phyloP scores from a whole-genome alignment of 495 filamentous ascomycete genomes.

The Tuber magnatum region DNA sequence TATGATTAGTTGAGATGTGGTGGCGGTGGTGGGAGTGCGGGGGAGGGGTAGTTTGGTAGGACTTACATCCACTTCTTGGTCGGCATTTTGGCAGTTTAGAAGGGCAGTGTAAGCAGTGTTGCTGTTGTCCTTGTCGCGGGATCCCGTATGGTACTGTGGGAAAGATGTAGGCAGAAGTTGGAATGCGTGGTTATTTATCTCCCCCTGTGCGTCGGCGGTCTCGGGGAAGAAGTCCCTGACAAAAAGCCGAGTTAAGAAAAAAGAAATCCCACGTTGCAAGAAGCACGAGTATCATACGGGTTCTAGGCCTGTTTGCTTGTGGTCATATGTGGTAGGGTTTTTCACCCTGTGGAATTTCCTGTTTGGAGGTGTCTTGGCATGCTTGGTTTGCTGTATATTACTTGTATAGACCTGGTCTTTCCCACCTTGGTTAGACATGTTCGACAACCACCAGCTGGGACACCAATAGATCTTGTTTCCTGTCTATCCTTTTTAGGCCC shows the following conservation, averaged over 20 bases:
- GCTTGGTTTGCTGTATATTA: too few relatives aligned
- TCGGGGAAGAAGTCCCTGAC: conserved; percentile 22
- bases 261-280: too few relatives aligned
- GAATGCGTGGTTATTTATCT: conserved; percentile 6
- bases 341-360: too few relatives aligned
- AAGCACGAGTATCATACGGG: too few relatives aligned
- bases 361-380: too few relatives aligned
- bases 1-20: conserved; percentile 16
- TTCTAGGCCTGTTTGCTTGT: too few relatives aligned
- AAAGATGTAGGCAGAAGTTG: conserved; percentile 10
- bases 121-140: neutral
- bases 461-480: too few relatives aligned
- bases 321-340: too few relatives aligned
- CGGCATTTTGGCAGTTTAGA: conserved; percentile 38
- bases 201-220: neutral
- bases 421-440: too few relatives aligned
- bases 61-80: conserved; percentile 80
- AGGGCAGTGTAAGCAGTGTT: neutral
- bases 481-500: too few relatives aligned
- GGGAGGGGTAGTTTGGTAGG: neutral
- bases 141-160: neutral
- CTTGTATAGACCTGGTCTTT: too few relatives aligned
- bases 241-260: conserved; percentile 17
- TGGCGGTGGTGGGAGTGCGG: conserved; percentile 15
- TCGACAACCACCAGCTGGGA: too few relatives aligned